A percentile compares a stretch with the other conserved stretches of the same genome.
phyloP scores from a whole-genome alignment of 2,329 filamentous ascomycete genomes.

The Xylaria sp. region DNA sequence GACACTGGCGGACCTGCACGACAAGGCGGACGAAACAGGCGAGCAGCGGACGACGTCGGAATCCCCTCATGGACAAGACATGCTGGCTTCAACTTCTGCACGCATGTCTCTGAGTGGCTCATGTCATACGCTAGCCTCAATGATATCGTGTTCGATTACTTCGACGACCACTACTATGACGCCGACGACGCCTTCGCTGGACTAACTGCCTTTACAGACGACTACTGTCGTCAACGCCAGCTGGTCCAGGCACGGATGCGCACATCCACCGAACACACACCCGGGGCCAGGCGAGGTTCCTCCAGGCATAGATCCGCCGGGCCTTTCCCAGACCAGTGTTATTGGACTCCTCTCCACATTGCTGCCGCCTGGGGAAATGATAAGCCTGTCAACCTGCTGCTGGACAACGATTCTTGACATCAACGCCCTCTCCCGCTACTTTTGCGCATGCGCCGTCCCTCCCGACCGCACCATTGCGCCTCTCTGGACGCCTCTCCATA shows the following conservation, averaged over 20 bases:
- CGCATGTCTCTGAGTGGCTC: neutral
- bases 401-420: slow-evolving; percentile 40
- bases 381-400: slow-evolving; percentile 38
- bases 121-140: neutral
- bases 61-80: too few species aligned
- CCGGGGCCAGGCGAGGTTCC: neutral
- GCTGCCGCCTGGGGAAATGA: slow-evolving; percentile 39
- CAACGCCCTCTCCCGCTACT: slow-evolving; percentile 35
- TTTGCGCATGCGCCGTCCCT: slow-evolving; percentile 37
- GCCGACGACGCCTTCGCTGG: neutral
- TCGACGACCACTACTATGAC: slow-evolving; percentile 1
- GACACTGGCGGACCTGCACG: neutral
- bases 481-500: slow-evolving; percentile 42
- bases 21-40: neutral
- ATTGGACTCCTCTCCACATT: slow-evolving; percentile 43
- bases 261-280: neutral
- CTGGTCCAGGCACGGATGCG: too few species aligned
- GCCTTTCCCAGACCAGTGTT: slow-evolving; percentile 21
- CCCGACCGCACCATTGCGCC: neutral
- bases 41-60: neutral
- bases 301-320: too few species aligned
- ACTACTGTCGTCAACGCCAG: too few species aligned
- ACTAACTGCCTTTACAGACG: neutral
- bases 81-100: neutral
- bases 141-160: neutral